These are phyloP conservation scores for Candida tropicalis DNA, from an alignment of 1,139 yeast species.

Conservation along the genomic window DNA sequence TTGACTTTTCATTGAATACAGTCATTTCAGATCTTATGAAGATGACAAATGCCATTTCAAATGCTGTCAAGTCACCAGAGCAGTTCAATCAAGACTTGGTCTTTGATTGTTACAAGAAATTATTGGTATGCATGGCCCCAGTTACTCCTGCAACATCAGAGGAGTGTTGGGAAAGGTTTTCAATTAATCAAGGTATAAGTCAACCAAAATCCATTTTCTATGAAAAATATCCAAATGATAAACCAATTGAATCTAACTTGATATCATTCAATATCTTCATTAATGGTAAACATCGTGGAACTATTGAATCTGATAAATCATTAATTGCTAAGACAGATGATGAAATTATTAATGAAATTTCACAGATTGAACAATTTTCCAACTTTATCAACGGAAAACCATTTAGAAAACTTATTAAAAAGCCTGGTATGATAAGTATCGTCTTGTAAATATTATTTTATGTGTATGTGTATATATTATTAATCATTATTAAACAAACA, in stretches of 20 bases:
- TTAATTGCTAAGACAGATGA: constrained; percentile 24
- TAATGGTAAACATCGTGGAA: constrained; percentile 68
- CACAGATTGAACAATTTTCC: constrained; percentile 14
- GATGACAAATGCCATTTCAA: constrained; percentile 57
- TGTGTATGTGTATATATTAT: constrained; percentile 7
- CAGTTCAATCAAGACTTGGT: constrained; percentile 30
- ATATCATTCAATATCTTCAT: constrained; percentile 57
- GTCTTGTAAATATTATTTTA: constrained; percentile 16
- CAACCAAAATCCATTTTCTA: constrained; percentile 55
- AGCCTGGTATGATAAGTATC: constrained; percentile 33
- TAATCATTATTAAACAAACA: not conserved
- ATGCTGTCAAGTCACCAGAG: constrained; percentile 33
- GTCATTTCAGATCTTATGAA: constrained; percentile 91
- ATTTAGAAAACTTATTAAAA: constrained; percentile 25
- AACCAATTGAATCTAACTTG: constrained; percentile 36
- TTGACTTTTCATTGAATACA: constrained; percentile 72
- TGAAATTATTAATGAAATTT: constrained; percentile 31
- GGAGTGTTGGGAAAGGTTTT: constrained; percentile 72
- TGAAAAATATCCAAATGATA: constrained; percentile 54
- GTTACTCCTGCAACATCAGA: constrained; percentile 82
- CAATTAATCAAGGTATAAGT: constrained; percentile 21
- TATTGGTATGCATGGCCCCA: constrained; percentile 66
- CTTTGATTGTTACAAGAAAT: constrained; percentile 49
- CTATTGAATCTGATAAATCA: constrained; percentile 27
- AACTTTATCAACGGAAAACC: constrained; percentile 13